Percentiles rank a stretch among this genome's conserved stretches.
Evolutionary conservation across 1,139 yeast species (phyloP).

Genomic region (Geotrichum citri-aurantii): DNA sequence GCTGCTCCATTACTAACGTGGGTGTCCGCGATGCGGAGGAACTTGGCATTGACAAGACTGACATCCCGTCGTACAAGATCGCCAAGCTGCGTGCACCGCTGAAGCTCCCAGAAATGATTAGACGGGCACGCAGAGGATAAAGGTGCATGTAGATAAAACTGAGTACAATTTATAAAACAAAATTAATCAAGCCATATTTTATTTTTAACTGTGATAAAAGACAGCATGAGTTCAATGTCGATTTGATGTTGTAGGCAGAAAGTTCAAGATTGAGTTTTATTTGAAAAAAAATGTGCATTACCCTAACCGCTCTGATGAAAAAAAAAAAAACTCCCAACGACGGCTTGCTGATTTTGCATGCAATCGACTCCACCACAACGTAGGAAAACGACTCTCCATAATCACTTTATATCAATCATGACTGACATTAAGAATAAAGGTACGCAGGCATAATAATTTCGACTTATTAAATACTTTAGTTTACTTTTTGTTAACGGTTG

Average conservation of each 20-base stretch:
- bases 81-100: conserved; percentile 87
- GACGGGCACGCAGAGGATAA: conserved; percentile 47
- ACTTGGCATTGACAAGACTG: conserved; percentile 63
- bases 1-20: conserved; percentile 71
- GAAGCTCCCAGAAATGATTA: conserved; percentile 75
- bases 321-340: too few relatives aligned
- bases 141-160: background rate
- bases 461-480: too few relatives aligned
- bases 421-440: background rate
- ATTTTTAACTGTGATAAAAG: too few relatives aligned
- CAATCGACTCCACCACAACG: background rate
- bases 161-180: background rate
- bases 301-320: background rate
- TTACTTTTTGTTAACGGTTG: too few relatives aligned
- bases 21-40: conserved; percentile 81
- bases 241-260: too few relatives aligned
- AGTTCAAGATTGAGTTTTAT: too few relatives aligned
- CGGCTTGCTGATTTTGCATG: background rate
- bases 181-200: background rate
- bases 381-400: background rate
- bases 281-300: too few relatives aligned
- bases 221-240: too few relatives aligned
- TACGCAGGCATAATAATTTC: background rate
- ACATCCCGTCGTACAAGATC: conserved; percentile 64
- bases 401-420: background rate